Conservation (phyloP, 441 rosid species). For the Pelargonium citronellum region DNA sequence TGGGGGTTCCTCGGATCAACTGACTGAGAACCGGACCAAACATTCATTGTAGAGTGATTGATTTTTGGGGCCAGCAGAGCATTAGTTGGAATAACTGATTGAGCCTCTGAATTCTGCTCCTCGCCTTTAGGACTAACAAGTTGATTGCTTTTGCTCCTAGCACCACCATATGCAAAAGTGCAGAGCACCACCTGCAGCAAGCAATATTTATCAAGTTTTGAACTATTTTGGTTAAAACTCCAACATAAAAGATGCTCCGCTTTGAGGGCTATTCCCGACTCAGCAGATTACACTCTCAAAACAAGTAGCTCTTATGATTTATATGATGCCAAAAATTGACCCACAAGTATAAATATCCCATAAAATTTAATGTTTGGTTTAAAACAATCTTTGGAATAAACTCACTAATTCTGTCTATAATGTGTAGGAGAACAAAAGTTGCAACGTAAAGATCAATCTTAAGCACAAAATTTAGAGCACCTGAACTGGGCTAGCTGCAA, state of each 20-base stretch:
- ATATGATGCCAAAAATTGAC: neutral
- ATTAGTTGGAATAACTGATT: slow-evolving; percentile 31
- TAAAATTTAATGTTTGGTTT: neutral
- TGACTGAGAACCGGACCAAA: slow-evolving; percentile 37
- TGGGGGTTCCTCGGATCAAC: slow-evolving; percentile 11
- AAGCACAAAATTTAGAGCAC: slow-evolving; percentile 28
- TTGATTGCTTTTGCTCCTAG: slow-evolving; percentile 53
- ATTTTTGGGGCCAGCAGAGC: slow-evolving; percentile 38
- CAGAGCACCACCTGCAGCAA: slow-evolving; percentile 75
- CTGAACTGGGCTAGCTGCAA: slow-evolving; percentile 82
- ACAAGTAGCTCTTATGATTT: too few species aligned
- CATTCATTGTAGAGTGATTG: slow-evolving; percentile 38
- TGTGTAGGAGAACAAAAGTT: neutral
- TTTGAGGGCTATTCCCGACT: too few species aligned
- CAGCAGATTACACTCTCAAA: too few species aligned
- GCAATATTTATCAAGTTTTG: slow-evolving; percentile 11
- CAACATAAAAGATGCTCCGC: neutral
- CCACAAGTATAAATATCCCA: neutral
- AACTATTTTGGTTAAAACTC: neutral
- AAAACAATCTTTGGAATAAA: neutral
- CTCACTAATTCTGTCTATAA: neutral
- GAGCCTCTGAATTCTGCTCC: slow-evolving; percentile 35
- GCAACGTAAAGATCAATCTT: neutral
- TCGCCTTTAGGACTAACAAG: slow-evolving; percentile 40
- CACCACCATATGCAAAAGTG: slow-evolving; percentile 72